phyloP scores from a whole-genome alignment of 108 stramenopile genomes.

The Schizochytrium sp. region DNA sequence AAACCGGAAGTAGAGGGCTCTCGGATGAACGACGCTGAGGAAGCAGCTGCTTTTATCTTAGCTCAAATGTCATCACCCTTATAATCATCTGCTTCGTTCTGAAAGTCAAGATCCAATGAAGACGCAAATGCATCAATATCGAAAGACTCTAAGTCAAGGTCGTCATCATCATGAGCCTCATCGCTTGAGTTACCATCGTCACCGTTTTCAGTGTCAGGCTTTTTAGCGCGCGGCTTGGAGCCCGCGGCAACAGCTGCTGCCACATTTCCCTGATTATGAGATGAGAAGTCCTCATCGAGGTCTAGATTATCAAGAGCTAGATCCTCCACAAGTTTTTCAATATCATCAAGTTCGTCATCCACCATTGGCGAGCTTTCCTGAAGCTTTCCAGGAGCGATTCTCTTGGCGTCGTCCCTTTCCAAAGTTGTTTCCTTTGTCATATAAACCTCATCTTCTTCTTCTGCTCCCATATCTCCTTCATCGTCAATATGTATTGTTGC shows the following conservation, averaged over 20 bases:
- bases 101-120: background rate
- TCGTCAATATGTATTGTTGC: too few relatives aligned
- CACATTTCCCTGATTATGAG: background rate
- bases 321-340: conserved; percentile 16
- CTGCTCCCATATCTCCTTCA: too few relatives aligned
- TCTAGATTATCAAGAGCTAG: background rate
- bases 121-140: conserved; percentile 57
- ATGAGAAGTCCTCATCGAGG: background rate
- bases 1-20: background rate
- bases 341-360: background rate
- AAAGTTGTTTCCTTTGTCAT: too few relatives aligned
- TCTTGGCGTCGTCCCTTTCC: too few relatives aligned
- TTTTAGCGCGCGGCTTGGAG: background rate
- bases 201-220: background rate
- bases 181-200: background rate
- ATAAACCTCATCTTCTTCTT: too few relatives aligned
- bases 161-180: background rate
- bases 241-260: background rate
- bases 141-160: background rate
- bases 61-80: too few relatives aligned
- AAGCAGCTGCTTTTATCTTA: background rate
- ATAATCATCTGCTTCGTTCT: background rate
- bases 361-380: too few relatives aligned
- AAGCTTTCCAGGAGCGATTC: too few relatives aligned
- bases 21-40: background rate